Conservation (phyloP, 495 filamentous ascomycete species). For the Hyaloscypha bicolor region DNA sequence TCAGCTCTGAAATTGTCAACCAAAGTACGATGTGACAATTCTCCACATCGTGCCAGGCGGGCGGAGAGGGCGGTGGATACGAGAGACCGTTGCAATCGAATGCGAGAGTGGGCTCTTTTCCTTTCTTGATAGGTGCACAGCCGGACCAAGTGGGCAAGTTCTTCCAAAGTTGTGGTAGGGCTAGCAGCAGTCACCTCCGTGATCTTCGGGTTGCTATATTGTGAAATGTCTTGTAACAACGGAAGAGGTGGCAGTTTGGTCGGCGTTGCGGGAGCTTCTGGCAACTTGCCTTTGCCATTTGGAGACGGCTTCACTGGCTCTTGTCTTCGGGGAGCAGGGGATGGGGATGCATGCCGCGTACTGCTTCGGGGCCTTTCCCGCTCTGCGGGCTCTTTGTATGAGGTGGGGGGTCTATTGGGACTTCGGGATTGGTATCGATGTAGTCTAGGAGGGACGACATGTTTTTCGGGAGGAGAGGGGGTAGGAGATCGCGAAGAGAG, state of each 20-base stretch:
- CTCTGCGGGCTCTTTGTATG: constrained; percentile 31
- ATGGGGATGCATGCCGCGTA: constrained; percentile 27
- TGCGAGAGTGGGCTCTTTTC: constrained; percentile 65
- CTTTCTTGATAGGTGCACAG: constrained; percentile 74
- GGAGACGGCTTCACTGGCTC: constrained; percentile 9
- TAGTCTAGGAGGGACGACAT: constrained; percentile 23
- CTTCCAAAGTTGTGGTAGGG: constrained; percentile 64
- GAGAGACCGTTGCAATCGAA: constrained; percentile 65
- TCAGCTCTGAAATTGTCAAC: constrained; percentile 88
- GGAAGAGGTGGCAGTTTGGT: constrained; percentile 44
- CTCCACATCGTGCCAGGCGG: constrained; percentile 75
- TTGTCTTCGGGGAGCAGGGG: constrained; percentile 26
- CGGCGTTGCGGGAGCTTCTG: constrained; percentile 22
- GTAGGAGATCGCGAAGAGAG: constrained; percentile 35
- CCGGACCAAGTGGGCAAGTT: constrained; percentile 71
- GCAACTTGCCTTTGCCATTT: constrained; percentile 2
- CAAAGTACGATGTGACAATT: constrained; percentile 77
- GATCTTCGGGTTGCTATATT: constrained; percentile 51
- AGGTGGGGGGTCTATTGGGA: constrained; percentile 27
- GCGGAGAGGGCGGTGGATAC: constrained; percentile 78
- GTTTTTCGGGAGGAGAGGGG: constrained; percentile 30
- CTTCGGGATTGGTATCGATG: constrained; percentile 32
- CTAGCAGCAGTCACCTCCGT: constrained; percentile 40
- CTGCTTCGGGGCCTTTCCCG: constrained; percentile 22
- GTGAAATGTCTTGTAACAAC: constrained; percentile 49